Conservation (phyloP, 139 green algal genomes). For the Picochlorum sp. region DNA sequence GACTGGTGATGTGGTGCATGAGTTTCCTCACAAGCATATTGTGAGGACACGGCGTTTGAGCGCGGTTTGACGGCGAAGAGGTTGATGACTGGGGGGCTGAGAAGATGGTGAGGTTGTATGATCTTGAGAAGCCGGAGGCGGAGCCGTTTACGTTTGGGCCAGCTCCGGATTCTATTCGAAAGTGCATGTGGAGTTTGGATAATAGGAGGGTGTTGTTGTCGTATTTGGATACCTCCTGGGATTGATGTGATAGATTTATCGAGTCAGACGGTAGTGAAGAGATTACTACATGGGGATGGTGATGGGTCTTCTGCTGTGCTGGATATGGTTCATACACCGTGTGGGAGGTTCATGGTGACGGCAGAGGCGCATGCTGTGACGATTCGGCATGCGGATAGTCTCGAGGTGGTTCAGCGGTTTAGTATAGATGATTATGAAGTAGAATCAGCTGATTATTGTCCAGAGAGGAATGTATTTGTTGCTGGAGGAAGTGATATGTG, state of each 20-base stretch:
- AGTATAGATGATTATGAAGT: slow-evolving; percentile 40
- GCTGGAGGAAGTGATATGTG: slow-evolving; percentile 92
- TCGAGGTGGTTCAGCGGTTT: slow-evolving; percentile 43
- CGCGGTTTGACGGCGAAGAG: slow-evolving; percentile 19
- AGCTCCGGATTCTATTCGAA: slow-evolving; percentile 45
- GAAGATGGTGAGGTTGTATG: slow-evolving; percentile 86
- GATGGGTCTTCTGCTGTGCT: slow-evolving; percentile 37
- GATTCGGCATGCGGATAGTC: slow-evolving; percentile 57
- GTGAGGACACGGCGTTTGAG: slow-evolving; percentile 78
- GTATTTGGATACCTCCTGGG: slow-evolving; percentile 37
- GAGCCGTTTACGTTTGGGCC: slow-evolving; percentile 33
- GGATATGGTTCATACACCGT: slow-evolving; percentile 71
- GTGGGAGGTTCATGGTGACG: slow-evolving; percentile 61
- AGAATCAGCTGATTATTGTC: slow-evolving; percentile 73
- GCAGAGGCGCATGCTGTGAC: slow-evolving; percentile 69
- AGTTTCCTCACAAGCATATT: slow-evolving; percentile 91
- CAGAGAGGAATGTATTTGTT: slow-evolving; percentile 53
- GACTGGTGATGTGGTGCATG: slow-evolving; percentile 75
- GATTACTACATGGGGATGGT: slow-evolving; percentile 61
- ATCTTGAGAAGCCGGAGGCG: slow-evolving; percentile 64
- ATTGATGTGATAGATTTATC: slow-evolving; percentile 74
- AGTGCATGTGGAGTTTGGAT: slow-evolving; percentile 50
- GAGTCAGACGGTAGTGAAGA: slow-evolving; percentile 40
- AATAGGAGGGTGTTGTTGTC: slow-evolving; percentile 68
- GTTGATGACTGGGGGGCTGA: slow-evolving; percentile 72